Conservation (phyloP, 1,284 basidiomycete species). For the Cutaneotrichosporon spelunceum region DNA sequence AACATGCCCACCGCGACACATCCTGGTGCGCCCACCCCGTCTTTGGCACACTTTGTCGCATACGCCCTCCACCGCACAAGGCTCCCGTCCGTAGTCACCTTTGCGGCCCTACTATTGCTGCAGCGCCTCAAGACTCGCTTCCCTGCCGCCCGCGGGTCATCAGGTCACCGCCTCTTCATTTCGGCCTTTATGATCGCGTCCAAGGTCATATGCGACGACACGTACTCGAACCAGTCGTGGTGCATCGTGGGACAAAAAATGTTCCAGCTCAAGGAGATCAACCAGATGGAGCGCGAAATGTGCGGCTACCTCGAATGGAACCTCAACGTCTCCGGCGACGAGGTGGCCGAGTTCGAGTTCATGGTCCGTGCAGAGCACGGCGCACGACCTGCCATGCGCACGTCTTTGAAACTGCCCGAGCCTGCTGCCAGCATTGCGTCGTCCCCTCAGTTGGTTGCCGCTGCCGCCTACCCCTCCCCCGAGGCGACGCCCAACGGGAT, state of each 20-base stretch:
- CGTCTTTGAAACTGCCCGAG: conserved; percentile 14
- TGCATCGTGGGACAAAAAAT: conserved; percentile 87
- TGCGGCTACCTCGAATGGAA: conserved; percentile 90
- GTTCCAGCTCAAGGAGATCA: conserved; percentile 85
- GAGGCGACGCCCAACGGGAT: conserved; percentile 43
- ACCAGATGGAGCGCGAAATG: conserved; percentile 95
- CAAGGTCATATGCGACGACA: conserved; percentile 80
- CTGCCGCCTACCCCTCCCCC: conserved; percentile 44
- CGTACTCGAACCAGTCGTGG: conserved; percentile 95
- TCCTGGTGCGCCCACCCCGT: conserved; percentile 53
- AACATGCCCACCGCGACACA: conserved; percentile 45
- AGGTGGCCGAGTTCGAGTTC: conserved; percentile 44
- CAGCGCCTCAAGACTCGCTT: conserved; percentile 85
- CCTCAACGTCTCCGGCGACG: conserved; percentile 54
- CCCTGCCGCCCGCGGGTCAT: conserved; percentile 85
- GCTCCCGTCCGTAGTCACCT: conserved; percentile 74
- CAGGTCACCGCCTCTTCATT: conserved; percentile 84
- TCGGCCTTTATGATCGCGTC: conserved; percentile 85
- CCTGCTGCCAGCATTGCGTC: conserved; percentile 19
- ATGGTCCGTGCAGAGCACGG: conserved; percentile 41
- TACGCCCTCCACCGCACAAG: conserved; percentile 87
- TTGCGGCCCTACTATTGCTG: conserved; percentile 77
- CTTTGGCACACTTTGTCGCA: conserved; percentile 76
- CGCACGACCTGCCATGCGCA: conserved; percentile 27
- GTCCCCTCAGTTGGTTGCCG: conserved; percentile 8